Conservation (phyloP, 1,139 yeast species). For the Saccharomyces hybrid region DNA sequence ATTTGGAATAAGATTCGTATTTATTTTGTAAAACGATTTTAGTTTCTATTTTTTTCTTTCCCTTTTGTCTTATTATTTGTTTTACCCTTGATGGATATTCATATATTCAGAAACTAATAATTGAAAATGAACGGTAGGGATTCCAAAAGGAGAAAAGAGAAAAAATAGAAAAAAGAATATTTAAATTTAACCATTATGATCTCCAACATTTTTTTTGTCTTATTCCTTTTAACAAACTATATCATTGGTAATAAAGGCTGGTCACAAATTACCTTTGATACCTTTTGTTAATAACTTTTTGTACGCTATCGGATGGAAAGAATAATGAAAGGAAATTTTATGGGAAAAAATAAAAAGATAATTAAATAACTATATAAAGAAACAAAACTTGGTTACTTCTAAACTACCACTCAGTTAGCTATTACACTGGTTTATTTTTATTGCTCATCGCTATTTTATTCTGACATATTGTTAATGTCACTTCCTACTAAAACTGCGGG, state of each 20-base stretch:
- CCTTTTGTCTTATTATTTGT: slow-evolving; percentile 9
- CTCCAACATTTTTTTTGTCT: neutral
- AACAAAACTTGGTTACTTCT: neutral
- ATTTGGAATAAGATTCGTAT: neutral
- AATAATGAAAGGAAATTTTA: neutral
- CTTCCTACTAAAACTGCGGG: neutral
- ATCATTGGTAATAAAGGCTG: neutral
- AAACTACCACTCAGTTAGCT: neutral
- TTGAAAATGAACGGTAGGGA: neutral
- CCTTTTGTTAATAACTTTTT: neutral
- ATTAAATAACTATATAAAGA: neutral
- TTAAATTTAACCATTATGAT: neutral
- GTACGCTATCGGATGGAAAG: neutral
- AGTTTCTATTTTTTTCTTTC: neutral
- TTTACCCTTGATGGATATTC: slow-evolving; percentile 10
- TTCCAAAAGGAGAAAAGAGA: neutral
- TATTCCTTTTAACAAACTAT: neutral
- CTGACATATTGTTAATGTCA: neutral
- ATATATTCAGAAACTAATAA: neutral
- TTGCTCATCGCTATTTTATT: neutral
- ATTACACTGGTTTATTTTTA: neutral
- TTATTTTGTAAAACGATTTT: slow-evolving; percentile 1
- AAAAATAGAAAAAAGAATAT: neutral
- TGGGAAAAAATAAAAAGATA: neutral
- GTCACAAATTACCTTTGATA: neutral